These are phyloP conservation scores for Ogataea angusta DNA, from an alignment of 805 yeast species.

Conservation along the genomic window DNA sequence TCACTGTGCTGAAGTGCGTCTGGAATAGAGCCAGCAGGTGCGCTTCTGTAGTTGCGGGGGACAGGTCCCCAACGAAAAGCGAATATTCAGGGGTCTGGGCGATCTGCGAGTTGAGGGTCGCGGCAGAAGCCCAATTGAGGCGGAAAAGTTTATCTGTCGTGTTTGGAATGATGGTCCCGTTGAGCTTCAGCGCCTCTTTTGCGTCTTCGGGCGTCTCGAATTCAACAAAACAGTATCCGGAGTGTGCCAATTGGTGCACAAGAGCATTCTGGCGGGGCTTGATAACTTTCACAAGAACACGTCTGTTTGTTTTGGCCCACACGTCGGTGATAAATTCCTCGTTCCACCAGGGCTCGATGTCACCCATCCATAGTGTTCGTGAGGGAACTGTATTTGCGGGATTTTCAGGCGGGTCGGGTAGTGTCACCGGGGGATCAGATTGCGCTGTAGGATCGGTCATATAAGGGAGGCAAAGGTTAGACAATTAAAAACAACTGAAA, in stretches of 20 bases:
- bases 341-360: conserved; percentile 75
- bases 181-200: conserved; percentile 60
- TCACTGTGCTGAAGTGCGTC: conserved; percentile 59
- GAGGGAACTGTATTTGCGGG: conserved; percentile 53
- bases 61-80: conserved; percentile 77
- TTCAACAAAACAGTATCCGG: conserved; percentile 78
- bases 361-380: conserved; percentile 86
- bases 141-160: conserved; percentile 58
- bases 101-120: conserved; percentile 67
- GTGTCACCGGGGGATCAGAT: conserved; percentile 20
- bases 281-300: conserved; percentile 65
- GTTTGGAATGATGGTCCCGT: conserved; percentile 65
- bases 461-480: background rate
- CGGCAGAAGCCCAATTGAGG: conserved; percentile 83
- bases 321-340: conserved; percentile 56
- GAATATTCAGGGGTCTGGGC: conserved; percentile 75
- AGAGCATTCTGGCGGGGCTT: conserved; percentile 41
- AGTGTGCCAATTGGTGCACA: conserved; percentile 34
- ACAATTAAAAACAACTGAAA: conserved; percentile 1
- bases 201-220: conserved; percentile 69
- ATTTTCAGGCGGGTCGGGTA: conserved; percentile 54
- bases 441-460: conserved; percentile 7
- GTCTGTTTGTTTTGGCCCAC: conserved; percentile 55
- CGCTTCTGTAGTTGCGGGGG: conserved; percentile 78
- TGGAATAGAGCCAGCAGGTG: conserved; percentile 72